Percentiles rank a stretch among this genome's conserved stretches.
Conservation (phyloP, 2,329 filamentous ascomycete species). For the Zymoseptoria brevis region DNA sequence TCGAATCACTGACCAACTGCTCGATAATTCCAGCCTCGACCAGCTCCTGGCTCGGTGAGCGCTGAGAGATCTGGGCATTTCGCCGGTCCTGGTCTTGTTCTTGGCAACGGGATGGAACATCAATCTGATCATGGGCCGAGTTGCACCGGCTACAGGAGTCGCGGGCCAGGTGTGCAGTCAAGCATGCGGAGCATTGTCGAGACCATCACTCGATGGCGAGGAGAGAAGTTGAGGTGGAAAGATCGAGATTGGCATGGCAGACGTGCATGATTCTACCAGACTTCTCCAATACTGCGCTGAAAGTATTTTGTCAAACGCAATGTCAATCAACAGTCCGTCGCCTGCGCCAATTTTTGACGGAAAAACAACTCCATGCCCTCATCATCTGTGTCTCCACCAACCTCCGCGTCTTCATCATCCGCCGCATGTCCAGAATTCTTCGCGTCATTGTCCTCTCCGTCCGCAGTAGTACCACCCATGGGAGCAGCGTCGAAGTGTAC, state of each 20-base stretch:
- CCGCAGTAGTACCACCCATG: too few relatives aligned
- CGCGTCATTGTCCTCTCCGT: too few relatives aligned
- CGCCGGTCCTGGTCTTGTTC: not conserved
- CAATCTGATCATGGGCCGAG: not conserved
- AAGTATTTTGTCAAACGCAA: not conserved
- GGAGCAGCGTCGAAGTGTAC: too few relatives aligned
- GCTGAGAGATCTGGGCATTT: not conserved
- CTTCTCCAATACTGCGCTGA: not conserved
- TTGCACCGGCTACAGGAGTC: not conserved
- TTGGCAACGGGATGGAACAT: not conserved
- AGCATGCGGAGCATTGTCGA: not conserved
- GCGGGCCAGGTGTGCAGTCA: not conserved
- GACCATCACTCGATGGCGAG: not conserved
- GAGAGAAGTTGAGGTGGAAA: not conserved
- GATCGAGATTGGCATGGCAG: not conserved
- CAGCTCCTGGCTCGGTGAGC: constrained; percentile 48
- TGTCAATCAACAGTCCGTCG: too few relatives aligned
- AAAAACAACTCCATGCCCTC: too few relatives aligned
- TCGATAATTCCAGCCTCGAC: constrained; percentile 51
- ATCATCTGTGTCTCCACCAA: too few relatives aligned
- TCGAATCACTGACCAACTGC: constrained; percentile 84
- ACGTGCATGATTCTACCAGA: too few relatives aligned
- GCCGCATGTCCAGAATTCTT: too few relatives aligned
- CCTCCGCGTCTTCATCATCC: too few relatives aligned
- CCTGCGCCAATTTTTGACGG: too few relatives aligned